Conservation (phyloP, 1,284 basidiomycete genomes). For the Anthracocystis panici-leucophaei region DNA sequence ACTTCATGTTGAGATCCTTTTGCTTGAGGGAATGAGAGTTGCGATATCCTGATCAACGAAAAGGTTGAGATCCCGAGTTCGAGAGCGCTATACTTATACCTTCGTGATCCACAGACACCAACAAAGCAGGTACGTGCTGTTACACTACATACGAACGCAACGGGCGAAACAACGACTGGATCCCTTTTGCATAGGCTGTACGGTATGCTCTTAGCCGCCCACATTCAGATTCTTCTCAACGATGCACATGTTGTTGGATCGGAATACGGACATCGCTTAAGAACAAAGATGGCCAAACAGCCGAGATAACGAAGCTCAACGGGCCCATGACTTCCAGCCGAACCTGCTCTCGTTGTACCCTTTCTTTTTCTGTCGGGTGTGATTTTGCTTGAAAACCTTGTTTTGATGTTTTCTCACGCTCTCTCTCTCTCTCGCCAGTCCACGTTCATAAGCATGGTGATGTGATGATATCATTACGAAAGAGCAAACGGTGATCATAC, state of each 20-base stretch:
- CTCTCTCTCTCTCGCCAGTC: too few relatives aligned
- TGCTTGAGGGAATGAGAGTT: not conserved
- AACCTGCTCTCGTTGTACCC: not conserved
- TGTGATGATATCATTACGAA: too few relatives aligned
- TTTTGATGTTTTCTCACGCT: too few relatives aligned
- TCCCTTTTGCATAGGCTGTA: not conserved
- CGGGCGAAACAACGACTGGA: not conserved
- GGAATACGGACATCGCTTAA: slow-evolving; percentile 22
- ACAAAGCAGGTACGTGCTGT: not conserved
- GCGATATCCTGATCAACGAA: not conserved
- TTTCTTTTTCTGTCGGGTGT: not conserved
- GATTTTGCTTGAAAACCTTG: too few relatives aligned
- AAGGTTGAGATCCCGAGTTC: too few relatives aligned
- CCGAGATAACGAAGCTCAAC: slow-evolving; percentile 17
- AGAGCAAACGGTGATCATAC: too few relatives aligned
- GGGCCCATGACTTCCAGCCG: slow-evolving; percentile 5
- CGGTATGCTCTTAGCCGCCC: not conserved
- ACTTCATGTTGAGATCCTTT: slow-evolving; percentile 22
- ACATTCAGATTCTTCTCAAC: not conserved
- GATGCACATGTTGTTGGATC: not conserved
- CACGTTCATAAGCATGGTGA: too few relatives aligned
- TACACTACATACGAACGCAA: not conserved
- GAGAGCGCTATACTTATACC: slow-evolving; percentile 9
- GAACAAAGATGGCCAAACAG: not conserved
- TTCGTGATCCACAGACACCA: not conserved